Evolutionary conservation across 192 early-diverging fungal genomes (phyloP), one percentile per base, ranked within the genome.

Genomic region (Entophlyctis luteolus): DNA sequence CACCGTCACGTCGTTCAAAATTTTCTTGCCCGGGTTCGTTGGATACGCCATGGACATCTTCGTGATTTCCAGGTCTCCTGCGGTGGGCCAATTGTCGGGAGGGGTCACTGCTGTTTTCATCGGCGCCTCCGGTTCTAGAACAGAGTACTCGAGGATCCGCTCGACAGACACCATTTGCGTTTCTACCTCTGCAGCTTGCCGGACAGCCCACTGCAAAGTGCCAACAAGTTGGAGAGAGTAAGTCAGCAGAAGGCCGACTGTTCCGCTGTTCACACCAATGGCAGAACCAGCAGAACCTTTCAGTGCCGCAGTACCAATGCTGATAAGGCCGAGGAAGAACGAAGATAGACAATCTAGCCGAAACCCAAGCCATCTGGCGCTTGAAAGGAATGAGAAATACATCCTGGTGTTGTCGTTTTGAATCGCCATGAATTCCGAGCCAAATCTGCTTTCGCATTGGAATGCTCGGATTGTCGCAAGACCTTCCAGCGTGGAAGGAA

Each of bases 391-490:
- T 4, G 70, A 28, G 67, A 89, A 88, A 57, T 76, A 86, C 0
- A 86, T 77, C 1, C 82, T 72, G 2, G 80, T 75, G 53, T 87
- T 84, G 5, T 87, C 73, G 71, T 93, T 86, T 4, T 80, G 76
- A 4, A 82, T 70, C 3, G 75, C 60, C 25, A 79, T 72, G 47
- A 90, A 86, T 8, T 74, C 47, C 0, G 52, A 46, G 33, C 76
- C 73, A 47, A 94, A 94, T 2, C 77, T 77, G 12, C 20, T 31
- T 36, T 77, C 25, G 38, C 82, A 80, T 1, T 72, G 81, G 65
- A 84, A 90, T 0, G 90, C 78, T 39, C 91, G 84, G 45, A 94
- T 86, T 37, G 82, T 83, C 0, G 82, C 78, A 28, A 87, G 70
- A 0, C 90, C 91, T 20, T 87, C 90, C 32, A 91, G 62, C 0